These are phyloP conservation scores for Taphrina pruni DNA, from an alignment of 1,139 yeast genomes.

Conservation along the genomic window DNA sequence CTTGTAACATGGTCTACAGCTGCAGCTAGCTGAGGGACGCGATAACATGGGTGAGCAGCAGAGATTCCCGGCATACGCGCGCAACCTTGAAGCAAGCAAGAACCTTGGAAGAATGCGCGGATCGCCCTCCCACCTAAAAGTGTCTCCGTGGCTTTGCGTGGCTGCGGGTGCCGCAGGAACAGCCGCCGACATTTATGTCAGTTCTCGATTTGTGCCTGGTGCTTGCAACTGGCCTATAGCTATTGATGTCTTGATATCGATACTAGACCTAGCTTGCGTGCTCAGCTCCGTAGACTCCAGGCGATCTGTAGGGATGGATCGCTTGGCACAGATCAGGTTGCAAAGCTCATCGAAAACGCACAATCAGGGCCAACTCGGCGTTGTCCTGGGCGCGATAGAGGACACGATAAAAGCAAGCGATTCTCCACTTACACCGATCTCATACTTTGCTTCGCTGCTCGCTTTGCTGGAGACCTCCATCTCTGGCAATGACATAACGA, in stretches of 20 bases:
- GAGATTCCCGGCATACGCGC: too few species aligned
- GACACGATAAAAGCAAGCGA: conserved; percentile 79
- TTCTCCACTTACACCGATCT: conserved; percentile 63
- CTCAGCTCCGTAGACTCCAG: too few species aligned
- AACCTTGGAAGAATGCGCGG: too few species aligned
- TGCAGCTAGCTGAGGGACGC: too few species aligned
- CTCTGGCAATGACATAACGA: conserved; percentile 61
- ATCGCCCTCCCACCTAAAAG: too few species aligned
- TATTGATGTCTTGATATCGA: neutral
- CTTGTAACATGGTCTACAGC: too few species aligned
- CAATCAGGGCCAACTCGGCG: conserved; percentile 55
- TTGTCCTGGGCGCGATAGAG: conserved; percentile 85
- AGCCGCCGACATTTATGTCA: conserved; percentile 20
- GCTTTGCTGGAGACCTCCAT: conserved; percentile 37
- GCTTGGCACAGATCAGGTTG: conserved; percentile 41
- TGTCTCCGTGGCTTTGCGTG: neutral
- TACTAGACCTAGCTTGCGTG: too few species aligned
- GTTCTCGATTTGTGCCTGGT: neutral
- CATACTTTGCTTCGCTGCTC: conserved; percentile 78
- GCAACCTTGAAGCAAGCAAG: neutral
- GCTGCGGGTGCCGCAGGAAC: conserved; percentile 29
- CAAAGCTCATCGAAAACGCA: conserved; percentile 42
- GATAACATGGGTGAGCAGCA: too few species aligned
- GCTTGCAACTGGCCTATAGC: neutral
- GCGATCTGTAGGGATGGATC: conserved; percentile 17